Conservation (phyloP, 371 early-diverging fungal species). For the Rhizopus delemar region DNA sequence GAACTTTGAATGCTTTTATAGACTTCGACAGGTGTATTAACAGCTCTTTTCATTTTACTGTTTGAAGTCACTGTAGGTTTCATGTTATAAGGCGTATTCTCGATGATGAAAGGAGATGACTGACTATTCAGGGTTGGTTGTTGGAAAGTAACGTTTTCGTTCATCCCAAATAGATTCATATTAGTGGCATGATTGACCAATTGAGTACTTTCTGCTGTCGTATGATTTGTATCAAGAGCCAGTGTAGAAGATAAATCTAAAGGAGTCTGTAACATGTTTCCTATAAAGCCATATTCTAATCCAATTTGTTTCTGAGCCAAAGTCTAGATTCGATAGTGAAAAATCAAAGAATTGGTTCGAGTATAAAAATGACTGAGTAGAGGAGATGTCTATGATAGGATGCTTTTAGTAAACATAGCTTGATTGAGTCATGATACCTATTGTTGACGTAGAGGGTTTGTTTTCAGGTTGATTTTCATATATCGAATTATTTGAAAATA, state of each 20-base stretch:
- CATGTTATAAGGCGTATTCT: background rate
- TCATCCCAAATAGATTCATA: too few species aligned
- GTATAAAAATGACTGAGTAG: constrained; percentile 18
- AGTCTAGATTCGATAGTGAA: constrained; percentile 40
- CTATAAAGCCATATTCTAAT: constrained; percentile 45
- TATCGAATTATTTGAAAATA: too few species aligned
- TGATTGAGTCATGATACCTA: too few species aligned
- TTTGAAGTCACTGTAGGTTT: background rate
- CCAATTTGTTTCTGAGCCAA: constrained; percentile 48
- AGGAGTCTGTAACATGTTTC: constrained; percentile 31
- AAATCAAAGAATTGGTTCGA: constrained; percentile 26
- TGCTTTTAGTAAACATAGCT: constrained; percentile 10
- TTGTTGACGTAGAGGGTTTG: too few species aligned
- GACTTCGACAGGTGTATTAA: constrained; percentile 46
- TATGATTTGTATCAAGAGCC: background rate
- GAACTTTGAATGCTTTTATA: constrained; percentile 73
- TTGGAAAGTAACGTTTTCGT: background rate
- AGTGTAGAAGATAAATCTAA: background rate
- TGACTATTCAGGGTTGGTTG: background rate
- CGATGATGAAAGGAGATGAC: constrained; percentile 2
- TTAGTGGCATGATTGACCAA: too few species aligned
- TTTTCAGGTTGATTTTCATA: too few species aligned
- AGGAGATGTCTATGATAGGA: background rate
- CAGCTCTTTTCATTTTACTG: constrained; percentile 21
- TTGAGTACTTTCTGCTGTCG: too few species aligned